phyloP scores from a whole-genome alignment of 2,329 filamentous ascomycete genomes.

The Aspergillus uvarum region DNA sequence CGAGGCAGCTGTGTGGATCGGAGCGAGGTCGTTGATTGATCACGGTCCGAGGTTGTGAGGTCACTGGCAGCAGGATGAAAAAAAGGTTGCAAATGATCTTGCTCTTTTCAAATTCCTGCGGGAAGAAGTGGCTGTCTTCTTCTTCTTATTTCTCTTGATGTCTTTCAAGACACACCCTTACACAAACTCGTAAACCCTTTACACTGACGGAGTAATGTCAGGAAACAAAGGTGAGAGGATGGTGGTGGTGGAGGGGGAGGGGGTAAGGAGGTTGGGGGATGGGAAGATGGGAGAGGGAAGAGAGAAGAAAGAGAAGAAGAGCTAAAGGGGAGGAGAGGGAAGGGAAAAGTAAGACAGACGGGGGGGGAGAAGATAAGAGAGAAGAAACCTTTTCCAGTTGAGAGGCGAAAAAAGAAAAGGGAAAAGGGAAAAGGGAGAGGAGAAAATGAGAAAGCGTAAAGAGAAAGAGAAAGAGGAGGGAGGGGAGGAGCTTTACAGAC shows the following conservation, averaged over 20 bases:
- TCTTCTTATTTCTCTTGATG: background rate
- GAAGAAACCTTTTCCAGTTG: slow-evolving; percentile 2
- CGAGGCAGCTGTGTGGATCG: slow-evolving; percentile 6
- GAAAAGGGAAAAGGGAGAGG: slow-evolving; percentile 27
- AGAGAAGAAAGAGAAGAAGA: slow-evolving; percentile 7
- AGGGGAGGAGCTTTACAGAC: no score
- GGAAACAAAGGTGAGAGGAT: slow-evolving; percentile 9
- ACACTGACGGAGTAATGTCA: slow-evolving; percentile 20
- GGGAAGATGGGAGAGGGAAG: slow-evolving; percentile 9
- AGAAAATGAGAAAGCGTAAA: slow-evolving; percentile 2
- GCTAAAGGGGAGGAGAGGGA: slow-evolving; percentile 10
- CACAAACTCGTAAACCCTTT: slow-evolving; percentile 9
- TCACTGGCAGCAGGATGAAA: background rate
- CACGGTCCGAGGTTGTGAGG: background rate
- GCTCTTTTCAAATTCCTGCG: background rate
- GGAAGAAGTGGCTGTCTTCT: background rate
- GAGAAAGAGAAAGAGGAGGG: slow-evolving; percentile 15
- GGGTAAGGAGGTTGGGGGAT: slow-evolving; percentile 3
- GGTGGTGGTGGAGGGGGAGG: slow-evolving; percentile 10
- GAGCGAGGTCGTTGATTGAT: background rate
- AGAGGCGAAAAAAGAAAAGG: slow-evolving; percentile 25
- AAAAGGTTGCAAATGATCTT: background rate
- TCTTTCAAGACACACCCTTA: slow-evolving; percentile 5
- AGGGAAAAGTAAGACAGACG: slow-evolving; percentile 9
- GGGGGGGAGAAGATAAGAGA: slow-evolving; percentile 24